Percentiles rank a stretch among this genome's conserved stretches.
Conservation (phyloP, 108 stramenopile species). For the Cyclotella distinguenda region DNA sequence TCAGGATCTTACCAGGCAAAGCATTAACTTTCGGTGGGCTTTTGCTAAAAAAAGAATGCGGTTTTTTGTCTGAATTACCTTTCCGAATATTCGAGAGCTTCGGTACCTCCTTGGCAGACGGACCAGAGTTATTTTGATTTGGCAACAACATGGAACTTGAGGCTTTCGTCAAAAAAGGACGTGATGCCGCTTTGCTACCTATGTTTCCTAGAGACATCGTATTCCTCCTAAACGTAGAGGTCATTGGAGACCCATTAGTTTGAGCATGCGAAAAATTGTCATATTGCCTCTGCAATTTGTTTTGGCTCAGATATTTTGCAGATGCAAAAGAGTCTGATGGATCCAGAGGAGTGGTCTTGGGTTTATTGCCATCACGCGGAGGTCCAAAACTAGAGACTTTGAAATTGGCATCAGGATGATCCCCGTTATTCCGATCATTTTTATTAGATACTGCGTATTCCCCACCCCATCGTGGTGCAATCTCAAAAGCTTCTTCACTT, state of each 20-base stretch:
- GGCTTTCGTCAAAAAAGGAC: slow-evolving; percentile 6
- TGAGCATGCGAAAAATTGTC: background rate
- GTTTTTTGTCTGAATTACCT: background rate
- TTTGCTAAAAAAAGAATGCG: background rate
- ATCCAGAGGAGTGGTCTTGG: too few relatives aligned
- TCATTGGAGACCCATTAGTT: background rate
- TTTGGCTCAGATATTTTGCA: slow-evolving; percentile 4
- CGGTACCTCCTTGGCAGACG: too few relatives aligned
- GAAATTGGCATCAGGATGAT: background rate
- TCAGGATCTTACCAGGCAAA: background rate
- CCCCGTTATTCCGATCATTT: slow-evolving; percentile 1
- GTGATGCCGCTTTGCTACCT: slow-evolving; percentile 3
- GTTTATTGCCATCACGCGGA: slow-evolving; percentile 4
- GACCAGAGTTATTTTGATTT: too few relatives aligned
- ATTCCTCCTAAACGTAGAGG: too few relatives aligned
- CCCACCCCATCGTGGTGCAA: slow-evolving; percentile 6
- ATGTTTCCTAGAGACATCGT: too few relatives aligned
- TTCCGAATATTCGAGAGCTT: slow-evolving; percentile 7
- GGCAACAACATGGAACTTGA: too few relatives aligned
- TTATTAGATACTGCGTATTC: slow-evolving; percentile 7
- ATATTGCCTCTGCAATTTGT: background rate
- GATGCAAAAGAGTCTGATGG: too few relatives aligned
- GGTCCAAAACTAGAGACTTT: background rate
- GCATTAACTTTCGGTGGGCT: background rate
- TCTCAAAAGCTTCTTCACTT: slow-evolving; percentile 6